Evolutionary conservation across 805 yeast species (phyloP).

Genomic region (Henningerozyma blattae): DNA sequence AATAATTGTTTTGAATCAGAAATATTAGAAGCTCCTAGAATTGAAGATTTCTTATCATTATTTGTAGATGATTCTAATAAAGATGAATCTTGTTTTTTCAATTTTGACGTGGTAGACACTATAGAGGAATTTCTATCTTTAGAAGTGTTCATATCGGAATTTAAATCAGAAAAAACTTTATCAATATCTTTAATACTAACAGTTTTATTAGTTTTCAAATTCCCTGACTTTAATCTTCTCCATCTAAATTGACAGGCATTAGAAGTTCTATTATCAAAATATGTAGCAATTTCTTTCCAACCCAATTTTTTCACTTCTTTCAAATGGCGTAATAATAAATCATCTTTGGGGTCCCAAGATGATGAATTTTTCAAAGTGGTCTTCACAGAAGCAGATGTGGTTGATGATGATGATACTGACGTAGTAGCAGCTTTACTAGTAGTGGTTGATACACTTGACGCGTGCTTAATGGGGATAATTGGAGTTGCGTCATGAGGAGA

Average conservation of each 20-base stretch:
- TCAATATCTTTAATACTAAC: conserved; percentile 6
- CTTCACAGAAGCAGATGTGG: neutral
- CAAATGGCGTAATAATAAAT: conserved; percentile 54
- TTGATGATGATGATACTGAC: neutral
- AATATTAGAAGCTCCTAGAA: too few relatives aligned
- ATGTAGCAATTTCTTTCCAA: conserved; percentile 78
- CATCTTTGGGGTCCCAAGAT: conserved; percentile 76
- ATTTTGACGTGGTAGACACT: too few relatives aligned
- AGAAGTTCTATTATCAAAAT: conserved; percentile 71
- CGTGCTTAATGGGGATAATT: neutral
- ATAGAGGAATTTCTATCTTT: neutral
- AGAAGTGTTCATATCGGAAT: too few relatives aligned
- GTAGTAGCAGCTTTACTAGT: neutral
- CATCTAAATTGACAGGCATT: conserved; percentile 86
- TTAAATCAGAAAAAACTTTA: too few relatives aligned
- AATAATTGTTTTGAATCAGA: too few relatives aligned
- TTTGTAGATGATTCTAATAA: too few relatives aligned
- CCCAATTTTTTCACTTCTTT: conserved; percentile 78
- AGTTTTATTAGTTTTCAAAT: conserved; percentile 25
- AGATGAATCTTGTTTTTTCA: too few relatives aligned
- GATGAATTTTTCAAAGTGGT: conserved; percentile 29
- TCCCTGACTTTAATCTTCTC: conserved; percentile 51
- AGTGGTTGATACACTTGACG: neutral
- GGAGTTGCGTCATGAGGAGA: too few relatives aligned
- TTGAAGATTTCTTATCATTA: too few relatives aligned